These are phyloP conservation scores for Withania somnifera DNA, from an alignment of 305 asterid genomes.

Conservation along the genomic window DNA sequence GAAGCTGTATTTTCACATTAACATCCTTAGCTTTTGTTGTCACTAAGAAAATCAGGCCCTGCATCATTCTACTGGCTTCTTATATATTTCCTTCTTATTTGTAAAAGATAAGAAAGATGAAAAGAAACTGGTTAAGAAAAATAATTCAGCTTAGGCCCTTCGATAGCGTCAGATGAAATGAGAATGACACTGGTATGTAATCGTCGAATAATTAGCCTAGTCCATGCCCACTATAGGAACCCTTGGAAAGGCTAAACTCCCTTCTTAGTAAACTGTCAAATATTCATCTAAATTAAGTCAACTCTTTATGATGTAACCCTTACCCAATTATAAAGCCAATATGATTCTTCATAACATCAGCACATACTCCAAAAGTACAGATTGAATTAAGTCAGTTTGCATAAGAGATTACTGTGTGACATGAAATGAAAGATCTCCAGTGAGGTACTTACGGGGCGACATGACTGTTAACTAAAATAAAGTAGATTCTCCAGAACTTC, in stretches of 20 bases:
- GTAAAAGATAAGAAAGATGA: not conserved
- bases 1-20: not conserved
- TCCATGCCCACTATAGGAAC: not conserved
- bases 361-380: not conserved
- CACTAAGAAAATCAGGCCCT: not conserved
- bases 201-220: not conserved
- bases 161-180: not conserved
- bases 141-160: not conserved
- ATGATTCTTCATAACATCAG: not conserved
- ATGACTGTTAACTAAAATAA: slow-evolving; percentile 73
- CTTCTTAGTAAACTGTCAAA: not conserved
- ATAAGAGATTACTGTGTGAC: not conserved
- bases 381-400: not conserved
- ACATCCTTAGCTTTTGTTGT: not conserved
- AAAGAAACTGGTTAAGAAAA: not conserved
- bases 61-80: not conserved
- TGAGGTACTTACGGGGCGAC: slow-evolving; percentile 60
- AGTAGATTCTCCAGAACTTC: slow-evolving; percentile 95
- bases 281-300: not conserved
- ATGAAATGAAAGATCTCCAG: slow-evolving; percentile 4
- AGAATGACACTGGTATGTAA: not conserved
- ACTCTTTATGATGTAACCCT: not conserved
- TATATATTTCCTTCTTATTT: not conserved
- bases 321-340: not conserved
- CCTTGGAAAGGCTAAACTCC: not conserved